These are phyloP conservation scores for Talaromyces sp. DNA, from an alignment of 2,329 filamentous ascomycete genomes.

Conservation along the genomic window DNA sequence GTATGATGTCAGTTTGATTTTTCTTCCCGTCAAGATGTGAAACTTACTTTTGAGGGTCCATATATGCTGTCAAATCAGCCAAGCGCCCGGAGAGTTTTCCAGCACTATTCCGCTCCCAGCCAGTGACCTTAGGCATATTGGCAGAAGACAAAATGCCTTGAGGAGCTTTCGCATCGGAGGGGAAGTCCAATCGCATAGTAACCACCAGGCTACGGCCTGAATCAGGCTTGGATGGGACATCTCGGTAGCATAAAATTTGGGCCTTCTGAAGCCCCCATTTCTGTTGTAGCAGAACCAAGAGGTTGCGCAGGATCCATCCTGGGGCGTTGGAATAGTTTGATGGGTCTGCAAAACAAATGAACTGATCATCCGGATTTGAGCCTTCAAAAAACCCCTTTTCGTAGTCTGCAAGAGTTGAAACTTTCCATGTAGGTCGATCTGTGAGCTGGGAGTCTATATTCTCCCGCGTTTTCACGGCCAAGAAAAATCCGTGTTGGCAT, in stretches of 20 bases:
- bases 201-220: slow-evolving; percentile 78
- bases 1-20: neutral
- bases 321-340: slow-evolving; percentile 85
- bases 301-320: slow-evolving; percentile 88
- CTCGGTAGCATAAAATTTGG: slow-evolving; percentile 86
- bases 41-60: slow-evolving; percentile 69
- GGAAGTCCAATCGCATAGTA: slow-evolving; percentile 46
- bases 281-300: slow-evolving; percentile 77
- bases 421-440: slow-evolving; percentile 65
- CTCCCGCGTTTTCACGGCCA: slow-evolving; percentile 69
- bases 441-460: slow-evolving; percentile 51
- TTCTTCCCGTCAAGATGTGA: neutral
- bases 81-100: slow-evolving; percentile 74
- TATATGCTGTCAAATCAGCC: slow-evolving; percentile 83
- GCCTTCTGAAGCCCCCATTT: slow-evolving; percentile 72
- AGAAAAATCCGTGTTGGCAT: slow-evolving; percentile 88
- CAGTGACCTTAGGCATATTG: slow-evolving; percentile 79
- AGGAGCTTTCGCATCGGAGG: slow-evolving; percentile 21
- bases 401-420: slow-evolving; percentile 71
- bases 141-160: slow-evolving; percentile 18
- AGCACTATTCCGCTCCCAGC: slow-evolving; percentile 82
- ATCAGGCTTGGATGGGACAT: slow-evolving; percentile 71
- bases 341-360: slow-evolving; percentile 83
- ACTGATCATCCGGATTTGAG: slow-evolving; percentile 67
- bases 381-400: slow-evolving; percentile 84